phyloP scores from a whole-genome alignment of 1,139 yeast species.

The Pichia norvegensis region DNA sequence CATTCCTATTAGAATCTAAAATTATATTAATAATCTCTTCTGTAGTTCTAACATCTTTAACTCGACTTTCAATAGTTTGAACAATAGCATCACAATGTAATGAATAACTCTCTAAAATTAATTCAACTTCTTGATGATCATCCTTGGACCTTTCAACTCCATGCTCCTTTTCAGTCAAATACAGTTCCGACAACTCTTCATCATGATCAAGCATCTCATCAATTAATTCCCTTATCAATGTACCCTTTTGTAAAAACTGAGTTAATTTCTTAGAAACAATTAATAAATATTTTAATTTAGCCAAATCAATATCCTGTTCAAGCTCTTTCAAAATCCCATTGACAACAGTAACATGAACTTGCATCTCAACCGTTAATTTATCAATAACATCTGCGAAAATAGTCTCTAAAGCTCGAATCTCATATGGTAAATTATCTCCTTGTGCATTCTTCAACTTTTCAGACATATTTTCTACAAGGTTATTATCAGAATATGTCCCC shows the following conservation, averaged over 20 bases:
- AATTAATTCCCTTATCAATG: constrained; percentile 72
- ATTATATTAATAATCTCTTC: constrained; percentile 77
- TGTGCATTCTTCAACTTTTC: constrained; percentile 48
- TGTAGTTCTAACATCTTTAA: constrained; percentile 66
- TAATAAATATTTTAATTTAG: constrained; percentile 69
- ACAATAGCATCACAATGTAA: constrained; percentile 75
- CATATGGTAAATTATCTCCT: constrained; percentile 43
- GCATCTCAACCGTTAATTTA: constrained; percentile 78
- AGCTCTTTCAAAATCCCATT: constrained; percentile 73
- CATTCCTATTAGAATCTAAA: constrained; percentile 70
- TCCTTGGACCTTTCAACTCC: constrained; percentile 26
- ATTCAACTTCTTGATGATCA: constrained; percentile 64
- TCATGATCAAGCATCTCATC: constrained; percentile 86
- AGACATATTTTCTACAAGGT: constrained; percentile 81
- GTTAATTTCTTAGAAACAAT: constrained; percentile 75
- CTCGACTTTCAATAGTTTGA: constrained; percentile 63
- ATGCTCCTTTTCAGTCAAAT: constrained; percentile 41
- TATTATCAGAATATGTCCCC: constrained; percentile 51
- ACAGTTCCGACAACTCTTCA: constrained; percentile 64
- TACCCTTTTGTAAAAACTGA: constrained; percentile 77
- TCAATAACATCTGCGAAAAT: constrained; percentile 80
- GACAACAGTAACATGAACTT: constrained; percentile 62
- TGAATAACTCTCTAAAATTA: constrained; percentile 67
- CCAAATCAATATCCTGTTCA: constrained; percentile 80
- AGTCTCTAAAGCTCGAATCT: constrained; percentile 83